Evolutionary conservation across 164 flowering plant genomes (phyloP).

Genomic region (Paratinospora sagittata): DNA sequence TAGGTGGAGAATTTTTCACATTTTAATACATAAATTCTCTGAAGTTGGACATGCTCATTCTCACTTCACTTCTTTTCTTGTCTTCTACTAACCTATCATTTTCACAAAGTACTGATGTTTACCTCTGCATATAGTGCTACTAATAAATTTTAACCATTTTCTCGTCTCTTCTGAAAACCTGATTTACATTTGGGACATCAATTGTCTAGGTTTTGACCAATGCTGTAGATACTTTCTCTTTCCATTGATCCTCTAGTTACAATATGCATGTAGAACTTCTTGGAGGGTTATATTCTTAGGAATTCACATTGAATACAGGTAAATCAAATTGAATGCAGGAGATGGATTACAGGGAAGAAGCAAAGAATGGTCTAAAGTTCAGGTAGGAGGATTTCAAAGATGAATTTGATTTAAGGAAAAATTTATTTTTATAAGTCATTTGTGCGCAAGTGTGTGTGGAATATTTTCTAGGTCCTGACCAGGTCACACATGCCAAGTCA

Average conservation of each 20-base stretch:
- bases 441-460: too few species aligned
- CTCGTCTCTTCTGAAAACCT: not conserved
- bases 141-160: too few species aligned
- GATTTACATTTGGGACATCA: not conserved
- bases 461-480: too few species aligned
- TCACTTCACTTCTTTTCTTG: too few species aligned
- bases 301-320: conserved; percentile 96
- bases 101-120: too few species aligned
- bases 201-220: not conserved
- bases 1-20: too few species aligned
- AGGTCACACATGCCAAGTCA: too few species aligned
- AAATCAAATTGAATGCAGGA: conserved; percentile 99
- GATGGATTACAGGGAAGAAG: conserved; percentile 92
- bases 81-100: too few species aligned
- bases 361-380: conserved; percentile 78
- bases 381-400: conserved; percentile 42
- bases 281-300: conserved; percentile 52
- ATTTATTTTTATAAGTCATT: too few species aligned
- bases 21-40: too few species aligned
- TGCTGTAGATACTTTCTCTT: not conserved
- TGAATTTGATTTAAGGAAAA: not conserved
- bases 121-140: too few species aligned
- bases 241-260: conserved; percentile 4
- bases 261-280: not conserved
- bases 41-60: too few species aligned